These are phyloP conservation scores for Penicillium antarcticum DNA, from an alignment of 495 filamentous ascomycete species.

Conservation along the genomic window DNA sequence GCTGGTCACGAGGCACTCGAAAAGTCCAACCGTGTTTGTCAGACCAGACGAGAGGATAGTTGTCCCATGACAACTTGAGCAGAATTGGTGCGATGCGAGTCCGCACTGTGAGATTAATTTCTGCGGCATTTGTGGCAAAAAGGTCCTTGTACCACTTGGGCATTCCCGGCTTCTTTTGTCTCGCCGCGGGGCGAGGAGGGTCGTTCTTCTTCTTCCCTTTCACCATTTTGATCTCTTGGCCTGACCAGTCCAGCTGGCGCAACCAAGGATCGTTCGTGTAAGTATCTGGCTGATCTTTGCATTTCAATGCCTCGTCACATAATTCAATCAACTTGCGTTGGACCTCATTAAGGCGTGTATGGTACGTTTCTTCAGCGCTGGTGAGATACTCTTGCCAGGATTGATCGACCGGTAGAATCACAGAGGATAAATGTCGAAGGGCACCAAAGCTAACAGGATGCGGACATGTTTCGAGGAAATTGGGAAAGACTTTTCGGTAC, in stretches of 20 bases:
- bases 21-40: conserved; percentile 92
- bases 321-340: conserved; percentile 67
- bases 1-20: conserved; percentile 63
- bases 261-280: conserved; percentile 85
- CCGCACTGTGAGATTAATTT: conserved; percentile 79
- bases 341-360: conserved; percentile 70
- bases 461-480: conserved; percentile 82
- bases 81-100: conserved; percentile 85
- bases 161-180: conserved; percentile 92
- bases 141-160: conserved; percentile 95
- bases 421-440: conserved; percentile 83
- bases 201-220: conserved; percentile 86
- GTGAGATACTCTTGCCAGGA: conserved; percentile 81
- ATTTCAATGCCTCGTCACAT: conserved; percentile 68
- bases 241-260: conserved; percentile 90
- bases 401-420: conserved; percentile 85
- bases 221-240: conserved; percentile 84
- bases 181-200: conserved; percentile 68
- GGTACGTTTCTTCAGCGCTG: conserved; percentile 81
- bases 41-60: conserved; percentile 86
- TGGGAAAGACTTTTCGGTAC: conserved; percentile 85
- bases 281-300: conserved; percentile 63
- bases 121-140: conserved; percentile 58
- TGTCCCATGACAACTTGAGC: conserved; percentile 83
- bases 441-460: conserved; percentile 98